Base-by-base conservation (phyloP, 495 filamentous ascomycete species). In the Podospora tetraspora region DNA sequence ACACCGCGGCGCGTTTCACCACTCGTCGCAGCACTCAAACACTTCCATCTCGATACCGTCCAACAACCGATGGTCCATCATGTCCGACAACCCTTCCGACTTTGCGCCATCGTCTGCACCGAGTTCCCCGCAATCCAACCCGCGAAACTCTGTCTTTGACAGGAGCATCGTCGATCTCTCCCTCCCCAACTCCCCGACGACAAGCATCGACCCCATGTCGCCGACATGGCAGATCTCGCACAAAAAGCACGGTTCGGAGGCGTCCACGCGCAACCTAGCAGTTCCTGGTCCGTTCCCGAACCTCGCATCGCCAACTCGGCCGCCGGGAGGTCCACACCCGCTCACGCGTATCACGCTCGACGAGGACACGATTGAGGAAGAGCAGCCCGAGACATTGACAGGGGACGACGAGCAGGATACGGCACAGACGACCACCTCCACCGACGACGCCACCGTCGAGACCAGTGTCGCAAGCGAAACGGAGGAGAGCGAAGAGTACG, bases 141-240 rank as follows among this genome's bases (percentile, higher is more conserved):
- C 88, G 73, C 85, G 89, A 16, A 87, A 87, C 23, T 90, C 92
- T 0, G 80, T 97, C 59, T 97, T 96, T 72, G 94, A 97, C 72
- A 83, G 87, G 8, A 76, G 82, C 23, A 84, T 88, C 66, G 80
- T 80, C 61, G 79, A 84, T 34, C 66, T 84, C 82, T 71, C 93
- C 85, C 21, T 85, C 84, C 90, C 93, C 1, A 90, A 87, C 0
- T 96, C 91, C 27, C 92, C 93, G 0, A 90, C 90, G 0, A 88
- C 90, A 59, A 86, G 83, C 69, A 79, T 86, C 2, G 85, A 87
- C 32, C 85, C 90, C n/a, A 81, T 82, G 64, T 87, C 86, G 27
- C 85, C 87, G 6, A 72, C 75, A 27, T 85, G 86, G 79, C 79
- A 71, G 16, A 75, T 79, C 1, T 75, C 78, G n/a, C 84, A 86